Conservation (phyloP, 352 stramenopile species). For the Peronospora destructor region DNA sequence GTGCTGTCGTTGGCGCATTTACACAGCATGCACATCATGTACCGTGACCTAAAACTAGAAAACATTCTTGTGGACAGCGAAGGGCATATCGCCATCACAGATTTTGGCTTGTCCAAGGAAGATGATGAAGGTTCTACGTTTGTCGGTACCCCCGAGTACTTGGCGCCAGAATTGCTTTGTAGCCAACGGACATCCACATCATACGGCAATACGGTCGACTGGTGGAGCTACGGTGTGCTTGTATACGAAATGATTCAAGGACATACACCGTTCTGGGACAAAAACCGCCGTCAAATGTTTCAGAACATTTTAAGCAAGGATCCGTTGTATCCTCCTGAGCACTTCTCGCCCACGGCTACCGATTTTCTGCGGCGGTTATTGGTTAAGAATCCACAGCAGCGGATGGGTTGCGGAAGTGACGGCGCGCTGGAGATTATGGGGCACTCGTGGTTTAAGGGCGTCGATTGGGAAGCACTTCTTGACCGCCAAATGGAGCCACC, state of each 20-base stretch:
- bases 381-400: constrained; percentile 63
- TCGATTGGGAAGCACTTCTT: constrained; percentile 76
- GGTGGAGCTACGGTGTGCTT: constrained; percentile 82
- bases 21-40: constrained; percentile 86
- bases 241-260: constrained; percentile 87
- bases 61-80: constrained; percentile 86
- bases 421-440: constrained; percentile 76
- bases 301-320: constrained; percentile 80
- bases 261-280: constrained; percentile 79
- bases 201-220: constrained; percentile 85
- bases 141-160: constrained; percentile 77
- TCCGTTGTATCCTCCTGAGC: constrained; percentile 41
- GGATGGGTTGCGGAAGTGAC: constrained; percentile 53
- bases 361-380: constrained; percentile 67
- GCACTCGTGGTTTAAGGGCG: constrained; percentile 67
- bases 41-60: constrained; percentile 85
- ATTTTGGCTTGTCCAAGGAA: constrained; percentile 86
- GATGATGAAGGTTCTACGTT: constrained; percentile 81
- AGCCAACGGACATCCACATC: constrained; percentile 62
- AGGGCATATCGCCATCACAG: constrained; percentile 78
- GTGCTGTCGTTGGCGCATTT: constrained; percentile 76
- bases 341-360: constrained; percentile 58
- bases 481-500: constrained; percentile 58
- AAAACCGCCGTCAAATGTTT: constrained; percentile 82
- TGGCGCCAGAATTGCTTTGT: constrained; percentile 71